A percentile compares a stretch with the other conserved stretches of the same genome.
Conservation (phyloP, 352 stramenopile genomes). For the Phytophthora lateralis region DNA sequence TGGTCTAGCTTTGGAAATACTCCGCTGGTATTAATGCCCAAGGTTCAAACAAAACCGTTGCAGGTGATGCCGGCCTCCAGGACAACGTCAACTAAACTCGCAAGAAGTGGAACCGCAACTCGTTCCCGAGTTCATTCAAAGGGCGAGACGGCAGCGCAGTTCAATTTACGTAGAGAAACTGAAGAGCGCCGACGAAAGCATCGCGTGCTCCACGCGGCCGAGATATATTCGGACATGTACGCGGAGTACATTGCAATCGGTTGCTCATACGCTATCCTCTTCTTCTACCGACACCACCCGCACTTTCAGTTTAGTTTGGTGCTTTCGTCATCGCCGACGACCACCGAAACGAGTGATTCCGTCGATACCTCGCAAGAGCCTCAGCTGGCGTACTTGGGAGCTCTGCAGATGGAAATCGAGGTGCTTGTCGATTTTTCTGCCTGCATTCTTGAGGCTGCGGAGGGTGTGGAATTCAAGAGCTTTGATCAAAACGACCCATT, state of each 20-base stretch:
- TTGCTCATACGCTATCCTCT: neutral
- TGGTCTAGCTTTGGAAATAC: neutral
- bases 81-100: neutral
- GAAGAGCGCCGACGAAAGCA: neutral
- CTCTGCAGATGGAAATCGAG: neutral
- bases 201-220: neutral
- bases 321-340: neutral
- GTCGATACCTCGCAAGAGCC: neutral
- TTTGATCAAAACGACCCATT: conserved; percentile 22
- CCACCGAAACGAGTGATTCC: neutral
- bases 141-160: neutral
- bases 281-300: neutral
- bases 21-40: neutral
- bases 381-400: neutral
- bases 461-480: conserved; percentile 22
- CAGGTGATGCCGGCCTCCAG: neutral
- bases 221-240: neutral
- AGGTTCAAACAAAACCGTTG: neutral
- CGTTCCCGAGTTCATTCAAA: neutral
- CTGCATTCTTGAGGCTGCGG: conserved; percentile 15
- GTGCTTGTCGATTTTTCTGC: conserved; percentile 25
- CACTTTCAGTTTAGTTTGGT: neutral
- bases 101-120: neutral
- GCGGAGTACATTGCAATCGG: neutral
- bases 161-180: neutral